Evolutionary conservation across 352 stramenopile genomes (phyloP), one percentile per base, ranked within the genome.

Genomic region (Phytophthora cactorum): DNA sequence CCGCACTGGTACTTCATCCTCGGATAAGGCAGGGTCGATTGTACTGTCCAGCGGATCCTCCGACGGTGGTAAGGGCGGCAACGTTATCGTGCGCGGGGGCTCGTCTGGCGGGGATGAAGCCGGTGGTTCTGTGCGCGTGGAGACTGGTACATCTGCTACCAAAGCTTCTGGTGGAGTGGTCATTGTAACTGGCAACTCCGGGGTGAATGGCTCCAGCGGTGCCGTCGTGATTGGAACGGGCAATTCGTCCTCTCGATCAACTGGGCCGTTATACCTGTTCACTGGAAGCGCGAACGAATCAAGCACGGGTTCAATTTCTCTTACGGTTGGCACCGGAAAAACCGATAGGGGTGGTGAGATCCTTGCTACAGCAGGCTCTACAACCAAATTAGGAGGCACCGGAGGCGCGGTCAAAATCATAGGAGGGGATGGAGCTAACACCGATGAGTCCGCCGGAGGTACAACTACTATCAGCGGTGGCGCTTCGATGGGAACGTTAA

Each of bases 211-310:
- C 17, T 75, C 82, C 0, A 91, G 84, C 32, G 88, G 88, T 29
- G 73, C 66, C 41, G 59, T 86, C 11, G 57, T 81, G 25, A 70
- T 96, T 51, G 69, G 65, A 10, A 86, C 77, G 12, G 88, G 88
- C 7, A 75, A 76, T 10, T 77, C 87, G 17, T 66, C 62, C 29
- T 67, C 69, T 38, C 58, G 63, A 34, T 43, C 73, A 11, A 86
- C 78, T n/a, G 83, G 86, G 11, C 36, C 65, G 7, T 53, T 93
- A 41, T 63, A 66, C 29, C 43, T 93, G 45, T 69, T 66, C 32
- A 82, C 76, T 63, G 77, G 78, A 41, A 74, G 56, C 32, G 72
- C 84, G 41, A 72, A 68, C 8, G 65, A 65, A 53, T 83, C 66
- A 25, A 59, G 59, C 15, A 50, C 75, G 39, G 84, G 84, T 7